Evolutionary conservation across 176 grass and related monocot genomes (phyloP), one percentile per base, ranked within the genome.

Genomic region (Cenchrus purpureus): DNA sequence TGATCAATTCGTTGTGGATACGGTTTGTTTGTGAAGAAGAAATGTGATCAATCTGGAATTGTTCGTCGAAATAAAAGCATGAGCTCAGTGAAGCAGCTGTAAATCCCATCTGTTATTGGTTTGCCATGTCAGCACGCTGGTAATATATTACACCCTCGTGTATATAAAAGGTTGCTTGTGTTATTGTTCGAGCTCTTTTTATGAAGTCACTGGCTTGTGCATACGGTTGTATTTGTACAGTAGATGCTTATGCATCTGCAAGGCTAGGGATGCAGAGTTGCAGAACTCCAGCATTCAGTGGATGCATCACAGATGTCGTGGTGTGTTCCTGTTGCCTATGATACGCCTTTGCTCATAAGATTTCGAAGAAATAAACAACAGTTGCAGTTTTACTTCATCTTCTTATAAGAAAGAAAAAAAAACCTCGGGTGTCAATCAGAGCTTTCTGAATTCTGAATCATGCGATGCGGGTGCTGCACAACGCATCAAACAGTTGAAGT

Each of bases 61-160:
- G 83, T 68, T 86, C 65, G 17, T 86, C 43, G 45, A 22, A 75
- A 89, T 86, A 85, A 85, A 85, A 55, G 51, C 48, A 60, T 81
- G 57, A 34, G 45, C 8, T 46, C 45, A 46, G 45, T 46, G 45
- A 46, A 46, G 45, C 45, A 8, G 45, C 45, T 46, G 45, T 46
- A 46, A 46, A 46, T 46, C 37, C 37, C 37, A 61, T 77, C 42
- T 78, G n/a, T 34, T 8, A 62, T 31, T 83, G 54, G 76, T 54
- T 76, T 82, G 68, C 42, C 32, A 55, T 64, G 31, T 51, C 56
- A 83, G 14, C 32, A 31, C 15, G 15, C 40, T 71, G 9, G 11
- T 46, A 70, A 43, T 22, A 79, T 46, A 32, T 69, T 79, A 20
- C 48, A 81, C 72, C 19, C 64, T 37, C 85, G 54, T 54, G 44